Percentiles rank a stretch among this genome's conserved stretches.
These are phyloP conservation scores for Aspergillus thermomutatus DNA, from an alignment of 2,329 filamentous ascomycete genomes.

Conservation along the genomic window DNA sequence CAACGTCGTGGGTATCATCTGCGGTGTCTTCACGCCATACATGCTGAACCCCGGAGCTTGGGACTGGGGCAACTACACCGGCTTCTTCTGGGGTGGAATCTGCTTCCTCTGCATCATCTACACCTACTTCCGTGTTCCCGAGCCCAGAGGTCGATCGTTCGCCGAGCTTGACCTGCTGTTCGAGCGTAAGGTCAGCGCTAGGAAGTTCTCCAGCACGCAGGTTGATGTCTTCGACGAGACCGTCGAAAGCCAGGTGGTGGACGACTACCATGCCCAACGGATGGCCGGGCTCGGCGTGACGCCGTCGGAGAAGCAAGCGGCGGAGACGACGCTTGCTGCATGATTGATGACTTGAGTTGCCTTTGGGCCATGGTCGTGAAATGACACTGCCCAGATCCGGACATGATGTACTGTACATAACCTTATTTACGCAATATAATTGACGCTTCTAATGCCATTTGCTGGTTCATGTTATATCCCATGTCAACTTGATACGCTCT, in stretches of 20 bases:
- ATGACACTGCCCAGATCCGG: neutral
- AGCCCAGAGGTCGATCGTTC: slow-evolving; percentile 75
- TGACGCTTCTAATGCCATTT: neutral
- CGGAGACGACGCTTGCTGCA: slow-evolving; percentile 9
- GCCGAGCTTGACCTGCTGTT: slow-evolving; percentile 85
- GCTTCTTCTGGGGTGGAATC: slow-evolving; percentile 83
- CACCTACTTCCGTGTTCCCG: slow-evolving; percentile 75
- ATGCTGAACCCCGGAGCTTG: slow-evolving; percentile 87
- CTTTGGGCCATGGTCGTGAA: neutral
- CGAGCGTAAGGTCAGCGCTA: slow-evolving; percentile 65
- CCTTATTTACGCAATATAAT: neutral
- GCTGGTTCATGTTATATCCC: neutral
- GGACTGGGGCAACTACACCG: slow-evolving; percentile 84
- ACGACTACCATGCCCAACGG: slow-evolving; percentile 39
- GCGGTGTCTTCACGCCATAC: slow-evolving; percentile 78
- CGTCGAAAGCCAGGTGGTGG: slow-evolving; percentile 24
- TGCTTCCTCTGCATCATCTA: slow-evolving; percentile 80
- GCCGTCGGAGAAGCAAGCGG: slow-evolving; percentile 50
- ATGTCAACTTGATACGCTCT: slow-evolving; percentile 7
- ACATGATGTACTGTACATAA: neutral
- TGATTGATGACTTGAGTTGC: neutral
- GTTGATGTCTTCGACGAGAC: slow-evolving; percentile 54
- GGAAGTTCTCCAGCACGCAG: slow-evolving; percentile 64
- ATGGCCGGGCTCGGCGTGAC: slow-evolving; percentile 52
- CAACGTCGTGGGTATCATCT: slow-evolving; percentile 79